phyloP scores from a whole-genome alignment of 1,284 basidiomycete genomes.

The Rhodotorula mucilaginosa region DNA sequence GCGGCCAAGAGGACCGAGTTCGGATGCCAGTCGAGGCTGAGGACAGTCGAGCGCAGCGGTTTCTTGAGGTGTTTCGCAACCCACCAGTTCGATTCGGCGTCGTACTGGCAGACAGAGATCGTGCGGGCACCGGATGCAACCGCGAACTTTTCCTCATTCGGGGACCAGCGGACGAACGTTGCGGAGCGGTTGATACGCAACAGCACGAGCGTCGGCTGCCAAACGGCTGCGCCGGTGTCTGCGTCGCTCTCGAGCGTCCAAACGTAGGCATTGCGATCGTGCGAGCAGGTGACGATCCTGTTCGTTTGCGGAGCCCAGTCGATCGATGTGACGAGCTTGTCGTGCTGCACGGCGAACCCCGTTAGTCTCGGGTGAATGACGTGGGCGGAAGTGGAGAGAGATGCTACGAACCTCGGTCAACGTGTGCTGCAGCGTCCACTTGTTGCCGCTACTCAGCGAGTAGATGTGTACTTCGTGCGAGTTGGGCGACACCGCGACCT shows the following conservation, averaged over 20 bases:
- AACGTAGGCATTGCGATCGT: constrained; percentile 98
- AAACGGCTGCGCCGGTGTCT: constrained; percentile 64
- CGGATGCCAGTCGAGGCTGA: constrained; percentile 95
- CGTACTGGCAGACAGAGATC: constrained; percentile 91
- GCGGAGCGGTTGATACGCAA: constrained; percentile 94
- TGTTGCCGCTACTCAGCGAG: constrained; percentile 57
- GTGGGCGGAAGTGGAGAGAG: not conserved
- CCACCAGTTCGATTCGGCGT: constrained; percentile 99
- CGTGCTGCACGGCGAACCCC: constrained; percentile 64
- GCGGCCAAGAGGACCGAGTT: constrained; percentile 94
- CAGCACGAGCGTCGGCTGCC: constrained; percentile 97
- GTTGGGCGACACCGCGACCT: constrained; percentile 88
- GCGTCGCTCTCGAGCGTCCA: constrained; percentile 81
- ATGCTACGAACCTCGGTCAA: constrained; percentile 70
- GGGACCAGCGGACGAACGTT: constrained; percentile 93
- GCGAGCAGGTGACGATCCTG: constrained; percentile 95
- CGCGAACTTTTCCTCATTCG: constrained; percentile 97
- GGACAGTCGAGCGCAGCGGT: constrained; percentile 87
- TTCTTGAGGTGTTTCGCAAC: constrained; percentile 97
- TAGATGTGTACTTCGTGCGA: constrained; percentile 86
- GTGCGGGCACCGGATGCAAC: constrained; percentile 94
- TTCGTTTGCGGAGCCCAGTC: constrained; percentile 98
- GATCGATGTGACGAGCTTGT: constrained; percentile 96
- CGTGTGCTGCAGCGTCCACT: constrained; percentile 74
- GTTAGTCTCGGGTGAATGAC: constrained; percentile 13